A percentile compares a stretch with the other conserved stretches of the same genome.
phyloP scores from a whole-genome alignment of 2,329 filamentous ascomycete genomes.

The Colletotrichum neosansevieriae region DNA sequence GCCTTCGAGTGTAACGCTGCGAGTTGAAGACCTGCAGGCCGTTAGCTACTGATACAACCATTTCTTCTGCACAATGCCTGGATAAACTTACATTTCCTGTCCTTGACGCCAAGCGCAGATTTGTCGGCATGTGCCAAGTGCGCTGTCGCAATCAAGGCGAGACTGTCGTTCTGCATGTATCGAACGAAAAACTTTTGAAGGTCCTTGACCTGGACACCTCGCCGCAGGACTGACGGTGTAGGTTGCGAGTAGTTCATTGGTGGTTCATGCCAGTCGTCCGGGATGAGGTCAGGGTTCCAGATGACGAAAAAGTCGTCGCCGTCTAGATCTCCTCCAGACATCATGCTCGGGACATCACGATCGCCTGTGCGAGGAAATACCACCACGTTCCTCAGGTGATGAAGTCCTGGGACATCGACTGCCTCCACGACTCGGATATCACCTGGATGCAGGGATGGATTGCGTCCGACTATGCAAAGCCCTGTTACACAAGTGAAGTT shows the following conservation, averaged over 20 bases:
- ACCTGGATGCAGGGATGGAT: constrained; percentile 93
- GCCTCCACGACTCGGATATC: constrained; percentile 91
- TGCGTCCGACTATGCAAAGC: constrained; percentile 86
- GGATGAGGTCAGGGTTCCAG: constrained; percentile 85
- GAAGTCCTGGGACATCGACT: constrained; percentile 78
- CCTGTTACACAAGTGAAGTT: constrained; percentile 78
- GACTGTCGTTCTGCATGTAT: constrained; percentile 91
- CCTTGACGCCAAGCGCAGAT: constrained; percentile 71
- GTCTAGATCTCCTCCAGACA: constrained; percentile 94
- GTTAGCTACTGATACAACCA: not conserved
- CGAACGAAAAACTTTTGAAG: constrained; percentile 88
- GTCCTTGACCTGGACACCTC: constrained; percentile 77
- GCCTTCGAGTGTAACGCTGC: constrained; percentile 88
- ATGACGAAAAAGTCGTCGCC: constrained; percentile 96
- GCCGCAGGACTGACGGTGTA: constrained; percentile 65
- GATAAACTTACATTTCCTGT: constrained; percentile 70
- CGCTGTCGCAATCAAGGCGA: constrained; percentile 83
- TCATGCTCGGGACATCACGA: constrained; percentile 90
- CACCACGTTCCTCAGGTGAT: constrained; percentile 85
- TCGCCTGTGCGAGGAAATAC: constrained; percentile 89
- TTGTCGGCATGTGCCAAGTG: constrained; percentile 84
- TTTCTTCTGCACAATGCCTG: not conserved
- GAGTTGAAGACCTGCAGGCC: constrained; percentile 69
- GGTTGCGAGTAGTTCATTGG: constrained; percentile 83
- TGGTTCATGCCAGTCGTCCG: constrained; percentile 74